phyloP scores from a whole-genome alignment of 257 asterid genomes.

The Solanum sejunctum region DNA sequence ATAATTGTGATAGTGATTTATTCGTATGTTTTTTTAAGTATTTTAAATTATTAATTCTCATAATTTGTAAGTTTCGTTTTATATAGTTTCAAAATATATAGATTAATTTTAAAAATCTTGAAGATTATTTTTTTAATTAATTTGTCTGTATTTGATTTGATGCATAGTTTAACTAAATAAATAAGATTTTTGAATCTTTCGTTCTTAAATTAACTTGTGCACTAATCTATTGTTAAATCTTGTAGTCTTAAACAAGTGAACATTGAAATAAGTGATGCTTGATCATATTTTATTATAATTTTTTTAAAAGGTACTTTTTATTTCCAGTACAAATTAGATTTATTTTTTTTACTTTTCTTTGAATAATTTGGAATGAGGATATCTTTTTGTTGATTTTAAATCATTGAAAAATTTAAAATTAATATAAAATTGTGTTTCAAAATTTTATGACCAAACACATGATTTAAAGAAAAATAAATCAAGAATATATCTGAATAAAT shows the following conservation, averaged over 20 bases:
- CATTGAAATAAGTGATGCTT: fast-evolving
- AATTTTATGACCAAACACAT: neutral
- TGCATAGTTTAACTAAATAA: fast-evolving
- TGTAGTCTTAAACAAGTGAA: neutral
- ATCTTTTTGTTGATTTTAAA: neutral
- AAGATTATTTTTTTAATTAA: neutral
- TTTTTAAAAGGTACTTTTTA: too few relatives aligned
- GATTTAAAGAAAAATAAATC: neutral
- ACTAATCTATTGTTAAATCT: too few relatives aligned
- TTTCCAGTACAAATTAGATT: fast-evolving
- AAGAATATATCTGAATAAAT: neutral
- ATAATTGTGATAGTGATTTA: neutral
- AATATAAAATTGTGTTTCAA: too few relatives aligned
- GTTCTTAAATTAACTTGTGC: neutral
- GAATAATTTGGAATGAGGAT: neutral
- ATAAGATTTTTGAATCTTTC: fast-evolving
- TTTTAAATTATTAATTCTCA: neutral
- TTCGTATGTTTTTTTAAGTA: neutral
- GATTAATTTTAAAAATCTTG: neutral
- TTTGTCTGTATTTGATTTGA: neutral
- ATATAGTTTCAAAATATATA: neutral
- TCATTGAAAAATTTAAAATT: neutral
- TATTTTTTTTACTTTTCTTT: neutral
- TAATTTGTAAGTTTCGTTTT: too few relatives aligned
- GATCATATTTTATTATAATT: neutral